Conservation (phyloP, 495 filamentous ascomycete species). For the Pyrenula aspistea region DNA sequence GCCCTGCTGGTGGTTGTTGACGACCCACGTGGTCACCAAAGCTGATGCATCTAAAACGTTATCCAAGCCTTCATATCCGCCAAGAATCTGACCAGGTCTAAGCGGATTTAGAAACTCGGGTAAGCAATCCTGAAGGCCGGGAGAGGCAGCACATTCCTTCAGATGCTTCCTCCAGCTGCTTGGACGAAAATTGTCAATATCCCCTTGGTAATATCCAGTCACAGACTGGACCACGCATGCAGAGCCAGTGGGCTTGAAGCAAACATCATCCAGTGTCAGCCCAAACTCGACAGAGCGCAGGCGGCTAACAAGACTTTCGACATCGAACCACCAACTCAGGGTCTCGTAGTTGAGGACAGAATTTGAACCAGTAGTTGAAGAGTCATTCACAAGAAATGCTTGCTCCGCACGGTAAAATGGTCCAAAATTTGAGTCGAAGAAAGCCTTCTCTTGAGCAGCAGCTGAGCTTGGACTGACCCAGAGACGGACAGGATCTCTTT, state of each 20-base stretch:
- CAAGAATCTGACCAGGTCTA: conserved; percentile 72
- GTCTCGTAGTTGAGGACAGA: conserved; percentile 82
- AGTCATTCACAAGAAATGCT: conserved; percentile 87
- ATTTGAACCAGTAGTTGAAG: conserved; percentile 42
- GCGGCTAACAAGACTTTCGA: conserved; percentile 60
- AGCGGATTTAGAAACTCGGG: conserved; percentile 81
- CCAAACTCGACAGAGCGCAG: conserved; percentile 54
- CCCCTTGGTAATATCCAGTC: conserved; percentile 69
- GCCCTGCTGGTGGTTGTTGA: conserved; percentile 73
- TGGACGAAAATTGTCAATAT: conserved; percentile 47
- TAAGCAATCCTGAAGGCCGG: conserved; percentile 59
- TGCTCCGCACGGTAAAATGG: conserved; percentile 94
- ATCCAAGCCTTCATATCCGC: conserved; percentile 59
- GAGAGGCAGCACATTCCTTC: conserved; percentile 57
- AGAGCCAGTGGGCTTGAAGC: conserved; percentile 82
- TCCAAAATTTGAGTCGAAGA: conserved; percentile 91
- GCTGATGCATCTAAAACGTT: conserved; percentile 59
- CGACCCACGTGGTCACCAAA: conserved; percentile 89
- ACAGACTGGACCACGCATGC: conserved; percentile 89
- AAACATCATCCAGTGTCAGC: conserved; percentile 67
- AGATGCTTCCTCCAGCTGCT: conserved; percentile 58
- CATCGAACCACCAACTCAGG: conserved; percentile 85
- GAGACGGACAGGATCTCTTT: conserved; percentile 77
- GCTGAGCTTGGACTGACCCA: conserved; percentile 92
- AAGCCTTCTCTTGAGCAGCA: conserved; percentile 84